Base-by-base conservation (phyloP, 129 eudicot genomes). In the Apium graveolens region DNA sequence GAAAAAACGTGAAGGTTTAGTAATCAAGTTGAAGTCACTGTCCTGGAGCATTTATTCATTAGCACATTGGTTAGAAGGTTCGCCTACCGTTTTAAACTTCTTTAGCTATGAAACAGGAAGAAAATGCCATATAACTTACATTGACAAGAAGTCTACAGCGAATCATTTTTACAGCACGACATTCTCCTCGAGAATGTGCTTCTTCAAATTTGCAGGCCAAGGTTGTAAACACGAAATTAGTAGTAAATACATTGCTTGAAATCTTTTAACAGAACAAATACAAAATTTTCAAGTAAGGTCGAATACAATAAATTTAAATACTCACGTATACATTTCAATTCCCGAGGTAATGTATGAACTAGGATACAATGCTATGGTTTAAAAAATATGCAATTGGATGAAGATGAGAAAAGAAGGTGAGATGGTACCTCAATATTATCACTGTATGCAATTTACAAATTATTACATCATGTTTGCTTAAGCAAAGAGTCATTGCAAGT, bases 341-440 rank as follows among this genome's bases (percentile, higher is more conserved):
- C 55, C 2, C 44, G 0, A 41, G 44, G 44, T 41, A 41, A 41
- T 3, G 5, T 13, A 46, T 14, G 21, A 20, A 16, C 55, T 17
- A 48, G 21, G 21, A 9, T 49, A 20, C 60, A 5, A 18, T 49
- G 26, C 9, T 18, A 92, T 87, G 26, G 55, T 11, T 46, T 42
- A 14, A 46, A 46, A 2, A 3, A 46, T 4, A 16, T 46, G 17
- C 53, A 46, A 16, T 46, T 46, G 4, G 3, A 44, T 12, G 16
- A 44, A 44, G 49, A 2, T 12, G 16, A 44, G 49, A 44, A 44
- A 11, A 44, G 16, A 42, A 44, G 21, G 5, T 46, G 5, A 46
- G 53, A 14, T 16, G 51, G 53, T 13, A 14, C 20, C 20, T 46
- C 21, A 46, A 46, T 13, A 46, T 46, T 46, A 14, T 16, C 16